Evolutionary conservation across 139 green algal species (phyloP).

Genomic region (Closterium sp.): DNA sequence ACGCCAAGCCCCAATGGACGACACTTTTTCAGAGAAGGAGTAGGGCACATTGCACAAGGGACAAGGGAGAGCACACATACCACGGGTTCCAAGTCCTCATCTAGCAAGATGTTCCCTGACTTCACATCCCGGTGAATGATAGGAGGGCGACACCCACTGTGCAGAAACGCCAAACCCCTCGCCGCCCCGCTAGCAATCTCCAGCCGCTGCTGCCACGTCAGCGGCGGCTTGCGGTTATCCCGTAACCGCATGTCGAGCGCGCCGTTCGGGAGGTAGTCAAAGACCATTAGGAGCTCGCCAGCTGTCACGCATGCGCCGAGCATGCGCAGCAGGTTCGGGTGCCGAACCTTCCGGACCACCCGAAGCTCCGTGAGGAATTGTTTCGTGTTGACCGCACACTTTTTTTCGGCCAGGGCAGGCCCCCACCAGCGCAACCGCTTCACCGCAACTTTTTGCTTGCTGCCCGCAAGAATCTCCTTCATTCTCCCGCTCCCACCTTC

Average conservation of each 20-base stretch:
- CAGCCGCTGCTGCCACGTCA: conserved; percentile 14
- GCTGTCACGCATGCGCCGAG: background rate
- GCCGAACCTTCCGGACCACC: background rate
- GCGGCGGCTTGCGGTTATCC: background rate
- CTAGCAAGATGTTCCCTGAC: background rate
- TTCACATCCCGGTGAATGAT: conserved; percentile 11
- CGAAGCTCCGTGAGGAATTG: conserved; percentile 9
- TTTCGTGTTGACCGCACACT: background rate
- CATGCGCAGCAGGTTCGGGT: conserved; percentile 1
- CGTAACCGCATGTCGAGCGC: background rate
- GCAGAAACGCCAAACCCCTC: background rate
- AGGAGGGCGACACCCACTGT: background rate
- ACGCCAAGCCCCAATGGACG: no score
- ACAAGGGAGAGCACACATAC: background rate
- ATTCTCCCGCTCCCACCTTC: background rate
- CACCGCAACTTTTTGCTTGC: conserved; percentile 5
- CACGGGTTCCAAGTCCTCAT: background rate
- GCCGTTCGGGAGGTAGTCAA: conserved; percentile 1
- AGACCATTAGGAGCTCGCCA: background rate
- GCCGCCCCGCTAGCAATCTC: background rate
- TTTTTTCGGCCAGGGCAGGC: background rate
- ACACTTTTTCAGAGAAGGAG: background rate
- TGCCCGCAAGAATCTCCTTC: background rate
- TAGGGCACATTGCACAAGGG: background rate
- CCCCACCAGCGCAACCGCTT: conserved; percentile 12